Evolutionary conservation across 2,329 filamentous ascomycete genomes (phyloP).

Genomic region (Botrytis hyacinthi): DNA sequence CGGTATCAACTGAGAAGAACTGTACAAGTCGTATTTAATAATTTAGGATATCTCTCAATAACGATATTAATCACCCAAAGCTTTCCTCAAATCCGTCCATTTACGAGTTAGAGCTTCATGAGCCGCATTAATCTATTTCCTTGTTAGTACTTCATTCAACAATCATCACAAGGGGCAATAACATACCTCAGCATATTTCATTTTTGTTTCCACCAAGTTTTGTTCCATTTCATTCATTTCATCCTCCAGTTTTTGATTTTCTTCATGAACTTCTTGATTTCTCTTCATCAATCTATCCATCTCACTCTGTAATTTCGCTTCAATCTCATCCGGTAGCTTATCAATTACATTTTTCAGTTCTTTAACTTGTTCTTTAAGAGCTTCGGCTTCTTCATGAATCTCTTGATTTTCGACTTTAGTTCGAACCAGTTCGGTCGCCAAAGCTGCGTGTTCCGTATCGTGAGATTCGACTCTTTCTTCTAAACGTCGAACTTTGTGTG

Average conservation of each 20-base stretch:
- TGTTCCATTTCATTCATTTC: constrained; percentile 90
- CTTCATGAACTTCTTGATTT: constrained; percentile 90
- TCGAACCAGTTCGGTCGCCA: constrained; percentile 87
- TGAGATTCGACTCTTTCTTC: constrained; percentile 86
- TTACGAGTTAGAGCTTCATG: constrained; percentile 73
- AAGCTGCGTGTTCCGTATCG: constrained; percentile 84
- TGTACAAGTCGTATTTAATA: constrained; percentile 7
- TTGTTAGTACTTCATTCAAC: constrained; percentile 21
- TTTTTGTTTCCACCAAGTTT: constrained; percentile 87
- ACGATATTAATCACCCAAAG: constrained; percentile 29
- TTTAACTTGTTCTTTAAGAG: constrained; percentile 76
- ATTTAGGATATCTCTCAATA: background rate
- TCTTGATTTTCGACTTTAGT: constrained; percentile 93
- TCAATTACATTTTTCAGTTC: constrained; percentile 86
- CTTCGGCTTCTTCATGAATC: constrained; percentile 85
- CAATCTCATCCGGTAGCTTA: constrained; percentile 84
- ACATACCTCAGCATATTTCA: constrained; percentile 91
- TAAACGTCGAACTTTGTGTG: constrained; percentile 75
- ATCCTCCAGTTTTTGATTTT: constrained; percentile 85
- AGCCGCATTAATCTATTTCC: constrained; percentile 60
- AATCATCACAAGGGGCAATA: constrained; percentile 17
- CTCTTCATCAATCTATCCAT: constrained; percentile 90
- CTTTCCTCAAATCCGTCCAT: constrained; percentile 69
- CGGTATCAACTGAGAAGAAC: background rate
- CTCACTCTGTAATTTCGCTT: constrained; percentile 75